Evolutionary conservation across 2,329 filamentous ascomycete genomes (phyloP).

Genomic region (Monosporascus sp.): DNA sequence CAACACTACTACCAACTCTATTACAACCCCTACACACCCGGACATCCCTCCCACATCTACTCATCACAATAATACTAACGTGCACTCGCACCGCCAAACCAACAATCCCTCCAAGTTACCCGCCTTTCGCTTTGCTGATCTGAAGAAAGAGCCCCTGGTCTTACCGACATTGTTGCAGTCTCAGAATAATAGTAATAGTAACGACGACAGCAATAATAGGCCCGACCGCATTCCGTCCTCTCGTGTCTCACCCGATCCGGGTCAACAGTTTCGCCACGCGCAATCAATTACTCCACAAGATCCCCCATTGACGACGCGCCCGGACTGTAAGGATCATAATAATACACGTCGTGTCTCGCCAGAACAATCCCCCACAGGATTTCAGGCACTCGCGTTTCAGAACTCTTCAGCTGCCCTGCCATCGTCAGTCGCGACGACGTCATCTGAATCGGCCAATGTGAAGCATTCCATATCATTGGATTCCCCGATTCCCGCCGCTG

Average conservation of each 20-base stretch:
- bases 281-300: slow-evolving; percentile 18
- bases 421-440: slow-evolving; percentile 17
- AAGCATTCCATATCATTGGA: slow-evolving; percentile 36
- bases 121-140: slow-evolving; percentile 49
- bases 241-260: slow-evolving; percentile 33
- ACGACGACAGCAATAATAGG: neutral
- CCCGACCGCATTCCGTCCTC: slow-evolving; percentile 32
- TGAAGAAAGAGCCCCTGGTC: slow-evolving; percentile 33
- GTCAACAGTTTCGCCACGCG: slow-evolving; percentile 21
- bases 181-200: slow-evolving; percentile 12
- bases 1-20: neutral
- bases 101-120: slow-evolving; percentile 53
- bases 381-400: slow-evolving; percentile 35
- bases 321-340: slow-evolving; percentile 13
- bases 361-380: slow-evolving; percentile 18
- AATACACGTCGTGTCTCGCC: slow-evolving; percentile 23
- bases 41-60: slow-evolving; percentile 2
- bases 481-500: slow-evolving; percentile 17
- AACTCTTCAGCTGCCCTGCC: slow-evolving; percentile 22
- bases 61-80: slow-evolving; percentile 9
- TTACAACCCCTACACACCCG: neutral
- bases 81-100: slow-evolving; percentile 46
- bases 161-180: slow-evolving; percentile 30
- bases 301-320: slow-evolving; percentile 17
- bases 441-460: slow-evolving; percentile 18